Conservation (phyloP, 345 rosid species). For the Boechera retrofracta region DNA sequence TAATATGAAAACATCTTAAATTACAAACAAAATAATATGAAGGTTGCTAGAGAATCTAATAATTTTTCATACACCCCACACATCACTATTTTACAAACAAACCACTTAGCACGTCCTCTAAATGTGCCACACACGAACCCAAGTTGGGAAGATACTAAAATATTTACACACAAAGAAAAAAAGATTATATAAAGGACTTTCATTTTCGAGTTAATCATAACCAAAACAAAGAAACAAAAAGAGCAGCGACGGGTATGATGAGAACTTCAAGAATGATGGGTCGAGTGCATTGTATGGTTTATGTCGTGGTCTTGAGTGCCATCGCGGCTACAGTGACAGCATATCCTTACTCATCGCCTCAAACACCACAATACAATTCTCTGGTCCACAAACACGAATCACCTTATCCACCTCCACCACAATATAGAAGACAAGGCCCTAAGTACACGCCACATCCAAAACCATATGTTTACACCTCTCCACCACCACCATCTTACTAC, state of each 20-base stretch:
- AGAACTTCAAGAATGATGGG: neutral
- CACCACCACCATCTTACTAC: no score
- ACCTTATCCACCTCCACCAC: neutral
- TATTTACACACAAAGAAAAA: neutral
- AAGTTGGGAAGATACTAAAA: neutral
- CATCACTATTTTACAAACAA: neutral
- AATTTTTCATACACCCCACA: neutral
- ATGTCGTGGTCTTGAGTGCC: neutral
- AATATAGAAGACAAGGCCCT: neutral
- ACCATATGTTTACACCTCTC: neutral
- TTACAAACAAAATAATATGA: neutral
- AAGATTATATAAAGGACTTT: neutral
- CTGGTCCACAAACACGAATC: neutral
- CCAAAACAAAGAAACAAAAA: neutral
- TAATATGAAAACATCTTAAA: neutral
- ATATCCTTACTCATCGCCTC: neutral
- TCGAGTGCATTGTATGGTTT: neutral
- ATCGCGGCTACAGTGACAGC: neutral
- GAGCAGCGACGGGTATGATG: neutral
- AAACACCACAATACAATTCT: neutral
- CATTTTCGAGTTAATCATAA: neutral
- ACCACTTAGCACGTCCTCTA: conserved; percentile 4
- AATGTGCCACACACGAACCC: neutral
- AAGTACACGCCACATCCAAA: neutral
- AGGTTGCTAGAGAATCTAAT: neutral